Base-by-base conservation (phyloP, 1,284 basidiomycete species). In the Cutaneotrichosporon dermatis region DNA sequence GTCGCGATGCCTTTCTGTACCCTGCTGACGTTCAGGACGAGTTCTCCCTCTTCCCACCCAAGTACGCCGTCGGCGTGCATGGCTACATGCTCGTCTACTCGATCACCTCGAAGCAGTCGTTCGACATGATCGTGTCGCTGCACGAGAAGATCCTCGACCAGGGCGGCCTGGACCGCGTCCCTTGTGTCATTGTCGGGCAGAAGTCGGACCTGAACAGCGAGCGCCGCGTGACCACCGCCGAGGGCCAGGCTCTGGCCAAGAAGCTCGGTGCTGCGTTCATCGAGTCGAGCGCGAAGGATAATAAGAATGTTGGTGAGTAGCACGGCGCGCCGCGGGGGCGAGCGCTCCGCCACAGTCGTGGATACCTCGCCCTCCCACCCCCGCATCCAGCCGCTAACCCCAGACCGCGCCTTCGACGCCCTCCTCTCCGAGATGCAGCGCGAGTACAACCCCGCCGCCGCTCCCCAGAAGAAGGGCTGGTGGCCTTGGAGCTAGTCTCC, bases 61-160 rank as follows among this genome's bases (percentile, higher is more conserved):
- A 89, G 75, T 88, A 91, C 76, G 86, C 88, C 62, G 85, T 90
- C 69, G 86, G 89, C 54, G 88, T 90, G 67, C 88, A 90, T 74
- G 88, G 89, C 69, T 92, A 88, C 76, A 85, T 92, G 66, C 85
- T 92, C 63, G 95, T 99, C 45, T 99, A 98, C 82, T 92, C 91
- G 8, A 92, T 99, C 77, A 86, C 91, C 8, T 93, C 90, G 36
- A 83, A 88, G 65, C 87, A 88, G 71, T 93, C 91, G 34, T 99
- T 98, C 80, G 90, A 99, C 68, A 97, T 98, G 90, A 85, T 97
- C 66, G 86, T 90, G 76, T 89, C 92, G 70, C 86, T 99, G 43
- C 88, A 97, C 75, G 94, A 99, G 82, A 99, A 99, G 85, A 97
- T 99, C 70, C 82, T 94, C 71, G 88, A 94, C 79, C 97, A 92